Conservation (phyloP, 2,329 filamentous ascomycete species). For the Emmonsia crescens region DNA sequence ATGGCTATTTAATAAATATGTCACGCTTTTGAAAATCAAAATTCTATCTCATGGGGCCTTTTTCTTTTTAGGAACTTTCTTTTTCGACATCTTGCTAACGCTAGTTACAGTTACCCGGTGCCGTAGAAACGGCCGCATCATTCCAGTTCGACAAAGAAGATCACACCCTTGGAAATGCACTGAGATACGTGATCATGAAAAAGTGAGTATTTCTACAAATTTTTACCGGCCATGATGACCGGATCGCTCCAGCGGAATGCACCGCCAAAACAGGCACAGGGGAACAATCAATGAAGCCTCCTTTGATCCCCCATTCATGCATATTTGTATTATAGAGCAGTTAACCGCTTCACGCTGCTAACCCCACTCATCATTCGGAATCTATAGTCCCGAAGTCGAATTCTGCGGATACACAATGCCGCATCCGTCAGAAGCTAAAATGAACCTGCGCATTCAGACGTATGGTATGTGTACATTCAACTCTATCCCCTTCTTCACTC, state of each 20-base stretch:
- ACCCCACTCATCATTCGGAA: background rate
- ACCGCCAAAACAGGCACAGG: background rate
- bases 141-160: slow-evolving; percentile 93
- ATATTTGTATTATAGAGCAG: background rate
- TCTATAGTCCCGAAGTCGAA: slow-evolving; percentile 77
- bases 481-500: background rate
- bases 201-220: slow-evolving; percentile 53
- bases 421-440: slow-evolving; percentile 88
- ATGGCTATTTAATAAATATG: background rate
- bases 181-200: slow-evolving; percentile 96
- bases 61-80: background rate
- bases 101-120: slow-evolving; percentile 60
- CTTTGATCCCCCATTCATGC: background rate
- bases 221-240: background rate
- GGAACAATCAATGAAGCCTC: background rate
- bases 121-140: slow-evolving; percentile 74
- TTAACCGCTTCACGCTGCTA: background rate
- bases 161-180: slow-evolving; percentile 87
- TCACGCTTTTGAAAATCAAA: background rate
- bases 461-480: slow-evolving; percentile 57
- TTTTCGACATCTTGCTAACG: background rate
- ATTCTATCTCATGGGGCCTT: background rate
- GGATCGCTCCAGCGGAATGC: background rate
- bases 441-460: slow-evolving; percentile 96
- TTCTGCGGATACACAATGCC: slow-evolving; percentile 98